Base-by-base conservation (phyloP, 352 stramenopile species). In the Pythium biforme region DNA sequence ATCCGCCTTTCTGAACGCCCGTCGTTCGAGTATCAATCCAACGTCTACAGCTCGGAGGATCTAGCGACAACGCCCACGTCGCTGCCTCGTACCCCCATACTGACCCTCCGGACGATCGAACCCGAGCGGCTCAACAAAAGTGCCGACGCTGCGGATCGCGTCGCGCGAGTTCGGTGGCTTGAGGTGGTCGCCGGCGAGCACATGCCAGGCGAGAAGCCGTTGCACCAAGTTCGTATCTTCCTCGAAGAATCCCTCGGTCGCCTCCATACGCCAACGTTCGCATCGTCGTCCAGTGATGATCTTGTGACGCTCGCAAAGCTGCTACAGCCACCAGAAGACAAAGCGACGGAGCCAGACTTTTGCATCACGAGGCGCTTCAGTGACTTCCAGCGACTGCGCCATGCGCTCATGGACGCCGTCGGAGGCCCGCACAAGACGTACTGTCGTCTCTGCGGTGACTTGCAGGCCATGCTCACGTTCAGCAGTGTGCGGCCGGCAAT, bases 391-490 rank as follows among this genome's bases (percentile, higher is more conserved):
- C 7, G 22, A 10, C 23, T 52, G 4, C 46, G 46, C 11, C 46
- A 52, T n/a, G 46, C 25, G 23, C 17, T 52, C 22, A 34, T 52
- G 25, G 46, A 52, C 9, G 22, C 27, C 8, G 22, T 52, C 46
- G 22, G 14, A 11, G 27, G 25, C 11, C 46, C 46, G 5, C 46
- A 52, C 22, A 19, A 31, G 4, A 12, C 22, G 0, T 31, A 52
- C 23, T 52, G 46, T 23, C 23, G 8, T 6, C 27, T 52, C 9
- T 52, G 46, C 11, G 26, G 22, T 2, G 25, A n/a, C n/a, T 17
- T 46, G 4, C n/a, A 58, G 23, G 23, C 39, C 4, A 22, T 58
- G 33, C 19, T 47, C 19, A 58, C 51, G 31, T 58, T 58, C 34
- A 58, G 39, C 34, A 46, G 51, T 34, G 22, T 23, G 12, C 22